Base-by-base conservation (phyloP, 1,284 basidiomycete genomes). In the Anthracocystis walkeri region DNA sequence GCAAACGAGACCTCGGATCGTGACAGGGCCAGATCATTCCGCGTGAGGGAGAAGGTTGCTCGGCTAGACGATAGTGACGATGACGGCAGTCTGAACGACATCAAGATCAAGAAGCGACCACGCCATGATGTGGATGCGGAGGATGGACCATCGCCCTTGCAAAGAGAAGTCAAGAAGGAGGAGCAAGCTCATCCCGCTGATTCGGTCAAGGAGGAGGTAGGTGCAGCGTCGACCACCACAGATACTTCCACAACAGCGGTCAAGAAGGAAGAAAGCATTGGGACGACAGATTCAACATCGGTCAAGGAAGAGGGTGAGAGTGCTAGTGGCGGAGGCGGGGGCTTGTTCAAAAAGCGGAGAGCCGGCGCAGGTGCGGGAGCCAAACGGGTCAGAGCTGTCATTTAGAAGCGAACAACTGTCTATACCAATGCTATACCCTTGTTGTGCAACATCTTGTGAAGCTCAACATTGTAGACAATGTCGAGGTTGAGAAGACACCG, bases 321-420 rank as follows among this genome's bases (percentile, higher is more conserved):
- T 14, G 14, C 25, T 8, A 35, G 23, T 14, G 40, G 56, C 7
- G 67, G 48, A 23, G 55, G 66, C 18, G 65, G 68, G 4, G 62
- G 64, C 40, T 33, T 79, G 44, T 82, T 82, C 75, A 82, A 77
- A 58, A 82, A 81, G 67, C 63, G 80, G 2, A 62, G 61, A 35
- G 58, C 77, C 11, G 75, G 80, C 21, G 68, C 75, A n/a, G 80
- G 79, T 7, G 70, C 79, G 18, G 79, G 80, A 35, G 71, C 79
- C 4, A 82, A 79, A 58, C 65, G 70, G 40, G 80, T 82, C 7
- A 42, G 77, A 31, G 65, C 74, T n/a, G 46, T 78, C 40, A 75
- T 68, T 18, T 77, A 57, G 45, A 45, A 73, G 25, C 38, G 52
- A 38, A 33, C 25, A 27, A n/a, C 18, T 31, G 48, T 31, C 29